These are phyloP conservation scores for Xylaria sp. DNA, from an alignment of 2,329 filamentous ascomycete species.

Conservation along the genomic window DNA sequence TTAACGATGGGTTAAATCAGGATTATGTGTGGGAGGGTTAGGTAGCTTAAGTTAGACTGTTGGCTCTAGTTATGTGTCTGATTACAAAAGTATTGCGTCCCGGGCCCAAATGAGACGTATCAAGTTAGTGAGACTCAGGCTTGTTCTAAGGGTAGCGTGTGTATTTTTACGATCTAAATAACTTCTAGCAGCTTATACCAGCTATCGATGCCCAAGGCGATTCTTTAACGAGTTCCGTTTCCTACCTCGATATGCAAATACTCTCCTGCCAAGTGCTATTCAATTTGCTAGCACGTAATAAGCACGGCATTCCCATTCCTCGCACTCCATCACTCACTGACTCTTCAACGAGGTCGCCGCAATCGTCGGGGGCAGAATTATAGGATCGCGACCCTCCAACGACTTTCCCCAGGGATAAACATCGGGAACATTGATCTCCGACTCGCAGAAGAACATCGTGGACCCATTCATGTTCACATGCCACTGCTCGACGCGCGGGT, in stretches of 20 bases:
- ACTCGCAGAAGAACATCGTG: conserved; percentile 32
- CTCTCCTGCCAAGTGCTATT: too few species aligned
- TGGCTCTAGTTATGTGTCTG: not conserved
- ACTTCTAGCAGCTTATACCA: not conserved
- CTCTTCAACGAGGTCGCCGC: not conserved
- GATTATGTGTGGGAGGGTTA: conserved; percentile 54
- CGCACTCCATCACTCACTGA: not conserved
- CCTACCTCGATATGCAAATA: too few species aligned
- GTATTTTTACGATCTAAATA: conserved; percentile 5
- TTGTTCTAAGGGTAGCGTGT: not conserved
- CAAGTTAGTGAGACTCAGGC: not conserved
- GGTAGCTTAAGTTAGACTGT: not conserved
- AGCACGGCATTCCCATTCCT: not conserved
- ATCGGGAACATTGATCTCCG: conserved; percentile 8
- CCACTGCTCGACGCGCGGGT: conserved; percentile 2
- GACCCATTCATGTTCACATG: conserved; percentile 29
- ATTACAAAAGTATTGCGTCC: not conserved
- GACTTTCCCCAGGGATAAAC: not conserved
- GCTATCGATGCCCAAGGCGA: not conserved
- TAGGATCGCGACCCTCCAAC: not conserved
- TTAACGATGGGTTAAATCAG: conserved; percentile 52
- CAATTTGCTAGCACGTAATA: too few species aligned
- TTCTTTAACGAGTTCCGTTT: too few species aligned
- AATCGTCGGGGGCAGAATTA: not conserved
- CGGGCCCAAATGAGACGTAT: not conserved